Percentiles rank a stretch among this genome's conserved stretches.
Conservation (phyloP, 1,284 basidiomycete species). For the Neonothopanus nambi region DNA sequence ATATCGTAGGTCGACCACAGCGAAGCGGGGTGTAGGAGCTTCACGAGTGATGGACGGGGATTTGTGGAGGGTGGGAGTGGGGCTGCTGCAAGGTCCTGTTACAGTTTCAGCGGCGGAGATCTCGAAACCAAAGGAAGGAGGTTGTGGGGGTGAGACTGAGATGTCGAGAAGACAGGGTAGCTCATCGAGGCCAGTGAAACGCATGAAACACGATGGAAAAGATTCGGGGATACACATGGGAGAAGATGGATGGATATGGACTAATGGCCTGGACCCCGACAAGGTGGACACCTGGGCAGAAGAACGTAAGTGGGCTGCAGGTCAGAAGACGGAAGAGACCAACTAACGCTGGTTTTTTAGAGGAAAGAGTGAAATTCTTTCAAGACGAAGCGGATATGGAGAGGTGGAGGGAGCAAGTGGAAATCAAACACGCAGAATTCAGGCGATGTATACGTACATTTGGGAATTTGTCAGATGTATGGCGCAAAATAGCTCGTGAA, state of each 20-base stretch:
- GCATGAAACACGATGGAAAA: too few species aligned
- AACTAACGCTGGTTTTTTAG: too few species aligned
- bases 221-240: too few species aligned
- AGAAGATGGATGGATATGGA: conserved; percentile 9
- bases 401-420: conserved; percentile 27
- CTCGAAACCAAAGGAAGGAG: too few species aligned
- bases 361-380: conserved; percentile 29
- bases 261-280: background rate
- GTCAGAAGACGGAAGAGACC: too few species aligned
- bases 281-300: conserved; percentile 3
- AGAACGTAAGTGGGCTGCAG: background rate
- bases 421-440: conserved; percentile 26
- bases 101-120: too few species aligned
- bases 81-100: too few species aligned
- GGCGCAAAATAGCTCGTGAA: background rate
- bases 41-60: background rate
- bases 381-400: conserved; percentile 30
- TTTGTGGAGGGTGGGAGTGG: background rate
- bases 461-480: conserved; percentile 10
- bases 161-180: too few species aligned
- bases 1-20: background rate
- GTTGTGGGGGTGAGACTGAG: too few species aligned
- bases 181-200: too few species aligned
- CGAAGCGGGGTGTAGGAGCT: background rate
- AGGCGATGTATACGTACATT: conserved; percentile 21